Conservation (phyloP, 768 basidiomycete species). For the Leccinum subgranulosum region DNA sequence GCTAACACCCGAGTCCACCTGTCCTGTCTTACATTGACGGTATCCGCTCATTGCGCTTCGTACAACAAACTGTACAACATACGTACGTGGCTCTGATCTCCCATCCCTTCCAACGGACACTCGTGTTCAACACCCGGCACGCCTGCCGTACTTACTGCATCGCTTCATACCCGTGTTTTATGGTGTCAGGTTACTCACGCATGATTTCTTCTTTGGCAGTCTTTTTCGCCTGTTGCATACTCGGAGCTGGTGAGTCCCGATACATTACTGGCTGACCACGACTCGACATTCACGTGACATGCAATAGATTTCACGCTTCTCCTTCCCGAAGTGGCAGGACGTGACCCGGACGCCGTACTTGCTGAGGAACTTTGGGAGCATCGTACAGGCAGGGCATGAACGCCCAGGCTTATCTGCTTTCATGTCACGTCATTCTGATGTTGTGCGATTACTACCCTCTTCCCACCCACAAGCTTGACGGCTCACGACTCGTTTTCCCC, state of each 20-base stretch:
- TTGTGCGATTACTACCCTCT: too few species aligned
- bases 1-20: constrained; percentile 52
- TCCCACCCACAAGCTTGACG: not conserved
- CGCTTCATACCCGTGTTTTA: not conserved
- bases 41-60: constrained; percentile 2
- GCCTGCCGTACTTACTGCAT: constrained; percentile 44
- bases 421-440: not conserved
- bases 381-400: not conserved
- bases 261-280: not conserved
- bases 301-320: constrained; percentile 34
- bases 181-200: not conserved
- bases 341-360: constrained; percentile 47
- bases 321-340: constrained; percentile 49
- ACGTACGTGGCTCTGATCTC: constrained; percentile 32
- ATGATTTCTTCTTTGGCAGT: constrained; percentile 36
- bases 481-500: not conserved
- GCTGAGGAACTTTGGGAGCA: constrained; percentile 36
- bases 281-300: too few species aligned
- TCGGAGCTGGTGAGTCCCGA: constrained; percentile 42
- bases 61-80: constrained; percentile 42
- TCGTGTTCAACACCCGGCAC: constrained; percentile 54
- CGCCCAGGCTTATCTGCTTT: not conserved
- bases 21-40: not conserved
- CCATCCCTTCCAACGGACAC: too few species aligned
- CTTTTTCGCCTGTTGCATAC: constrained; percentile 62